Percentiles rank a stretch among this genome's conserved stretches.
Evolutionary conservation across 129 eudicot species (phyloP).

Genomic region (Helianthus tuberosus): DNA sequence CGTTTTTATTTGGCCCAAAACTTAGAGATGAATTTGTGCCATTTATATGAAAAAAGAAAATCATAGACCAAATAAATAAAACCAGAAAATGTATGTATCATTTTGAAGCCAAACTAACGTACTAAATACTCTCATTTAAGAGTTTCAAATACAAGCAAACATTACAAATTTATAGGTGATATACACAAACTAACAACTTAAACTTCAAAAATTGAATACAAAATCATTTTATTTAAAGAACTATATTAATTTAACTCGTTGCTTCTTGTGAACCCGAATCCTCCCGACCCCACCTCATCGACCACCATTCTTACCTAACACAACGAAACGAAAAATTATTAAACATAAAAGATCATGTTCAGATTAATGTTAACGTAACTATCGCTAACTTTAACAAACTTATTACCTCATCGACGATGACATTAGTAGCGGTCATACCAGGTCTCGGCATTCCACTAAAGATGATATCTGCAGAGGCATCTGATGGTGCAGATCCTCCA

Average conservation of each 20-base stretch:
- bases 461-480: conserved; percentile 79
- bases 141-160: too few relatives aligned
- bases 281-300: conserved; percentile 62
- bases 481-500: conserved; percentile 46
- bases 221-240: background rate
- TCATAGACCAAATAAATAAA: too few relatives aligned
- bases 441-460: conserved; percentile 93
- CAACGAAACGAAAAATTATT: background rate
- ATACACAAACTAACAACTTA: too few relatives aligned
- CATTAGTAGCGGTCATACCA: conserved; percentile 77
- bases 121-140: too few relatives aligned
- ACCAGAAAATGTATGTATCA: too few relatives aligned
- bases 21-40: too few relatives aligned
- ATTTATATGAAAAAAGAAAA: too few relatives aligned
- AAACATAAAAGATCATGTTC: background rate
- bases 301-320: conserved; percentile 88
- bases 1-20: too few relatives aligned
- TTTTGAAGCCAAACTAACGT: too few relatives aligned
- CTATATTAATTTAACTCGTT: conserved; percentile 45
- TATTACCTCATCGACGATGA: conserved; percentile 89
- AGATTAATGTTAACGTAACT: background rate
- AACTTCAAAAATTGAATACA: too few relatives aligned
- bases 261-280: conserved; percentile 79
- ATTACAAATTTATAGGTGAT: too few relatives aligned
- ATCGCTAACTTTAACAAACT: background rate